These are phyloP conservation scores for Solanum gracilifrons DNA, from an alignment of 257 asterid species.

Conservation along the genomic window DNA sequence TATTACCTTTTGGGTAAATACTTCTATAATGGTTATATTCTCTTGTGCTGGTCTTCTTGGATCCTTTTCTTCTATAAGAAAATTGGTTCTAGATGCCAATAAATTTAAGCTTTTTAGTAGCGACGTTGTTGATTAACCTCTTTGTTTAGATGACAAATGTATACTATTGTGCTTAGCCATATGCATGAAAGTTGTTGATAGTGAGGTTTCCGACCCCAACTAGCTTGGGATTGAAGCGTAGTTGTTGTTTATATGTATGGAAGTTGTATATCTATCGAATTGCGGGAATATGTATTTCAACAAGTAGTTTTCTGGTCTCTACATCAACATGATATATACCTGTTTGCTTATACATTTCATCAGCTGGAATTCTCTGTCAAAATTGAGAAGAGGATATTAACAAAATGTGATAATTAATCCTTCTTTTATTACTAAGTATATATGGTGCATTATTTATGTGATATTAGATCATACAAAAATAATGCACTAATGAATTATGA, in stretches of 20 bases:
- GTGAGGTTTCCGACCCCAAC: not conserved
- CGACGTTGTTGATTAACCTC: slow-evolving; percentile 50
- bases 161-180: not conserved
- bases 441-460: not conserved
- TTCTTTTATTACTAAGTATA: not conserved
- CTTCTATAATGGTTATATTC: slow-evolving; percentile 48
- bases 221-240: not conserved
- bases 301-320: not conserved
- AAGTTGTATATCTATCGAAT: not conserved
- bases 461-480: not conserved
- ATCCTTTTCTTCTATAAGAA: slow-evolving; percentile 64
- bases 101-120: slow-evolving; percentile 69
- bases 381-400: not conserved
- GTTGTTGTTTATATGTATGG: not conserved
- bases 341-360: not conserved
- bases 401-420: not conserved
- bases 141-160: not conserved
- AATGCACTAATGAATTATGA: not conserved
- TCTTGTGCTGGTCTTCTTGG: slow-evolving; percentile 79
- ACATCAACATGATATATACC: not conserved
- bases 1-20: slow-evolving; percentile 48
- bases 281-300: not conserved
- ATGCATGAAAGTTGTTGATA: not conserved
- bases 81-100: slow-evolving; percentile 64
- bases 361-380: not conserved